phyloP scores from a whole-genome alignment of 75 land plant species.

The Picea glauca region DNA sequence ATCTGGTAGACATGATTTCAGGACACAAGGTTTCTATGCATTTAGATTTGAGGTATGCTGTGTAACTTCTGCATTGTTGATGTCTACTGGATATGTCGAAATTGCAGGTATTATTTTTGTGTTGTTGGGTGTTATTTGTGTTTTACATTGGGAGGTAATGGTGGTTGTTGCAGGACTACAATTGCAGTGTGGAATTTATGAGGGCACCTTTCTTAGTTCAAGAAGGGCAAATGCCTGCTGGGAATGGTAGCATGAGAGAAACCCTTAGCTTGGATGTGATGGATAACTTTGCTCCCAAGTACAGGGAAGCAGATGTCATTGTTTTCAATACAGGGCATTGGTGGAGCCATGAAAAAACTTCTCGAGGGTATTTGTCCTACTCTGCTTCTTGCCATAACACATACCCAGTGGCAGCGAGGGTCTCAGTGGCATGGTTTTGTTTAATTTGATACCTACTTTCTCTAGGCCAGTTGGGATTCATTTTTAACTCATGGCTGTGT shows the following conservation, averaged over 20 bases:
- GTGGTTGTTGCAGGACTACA: slow-evolving; percentile 46
- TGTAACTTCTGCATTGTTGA: slow-evolving; percentile 1
- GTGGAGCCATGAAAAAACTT: too few relatives aligned
- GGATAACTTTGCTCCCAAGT: slow-evolving; percentile 24
- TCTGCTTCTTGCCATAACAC: too few relatives aligned
- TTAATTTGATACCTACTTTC: too few relatives aligned
- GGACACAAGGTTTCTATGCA: slow-evolving; percentile 54
- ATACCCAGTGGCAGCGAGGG: too few relatives aligned
- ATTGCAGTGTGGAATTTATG: slow-evolving; percentile 69
- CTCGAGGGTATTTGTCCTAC: too few relatives aligned
- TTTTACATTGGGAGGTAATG: background rate
- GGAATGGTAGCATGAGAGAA: slow-evolving; percentile 43
- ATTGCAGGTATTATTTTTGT: background rate
- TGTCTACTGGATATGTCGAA: background rate
- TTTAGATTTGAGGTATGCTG: slow-evolving; percentile 49
- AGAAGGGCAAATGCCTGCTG: slow-evolving; percentile 44
- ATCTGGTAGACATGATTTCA: slow-evolving; percentile 38
- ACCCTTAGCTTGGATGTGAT: slow-evolving; percentile 66
- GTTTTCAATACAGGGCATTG: slow-evolving; percentile 43
- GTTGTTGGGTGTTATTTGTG: background rate
- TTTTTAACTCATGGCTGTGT: too few relatives aligned
- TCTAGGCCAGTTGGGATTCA: too few relatives aligned
- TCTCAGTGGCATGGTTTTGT: too few relatives aligned
- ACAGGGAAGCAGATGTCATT: slow-evolving; percentile 29
- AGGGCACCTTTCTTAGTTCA: slow-evolving; percentile 70